Evolutionary conservation across 805 yeast species (phyloP).

Genomic region (Ogataea saltuana): DNA sequence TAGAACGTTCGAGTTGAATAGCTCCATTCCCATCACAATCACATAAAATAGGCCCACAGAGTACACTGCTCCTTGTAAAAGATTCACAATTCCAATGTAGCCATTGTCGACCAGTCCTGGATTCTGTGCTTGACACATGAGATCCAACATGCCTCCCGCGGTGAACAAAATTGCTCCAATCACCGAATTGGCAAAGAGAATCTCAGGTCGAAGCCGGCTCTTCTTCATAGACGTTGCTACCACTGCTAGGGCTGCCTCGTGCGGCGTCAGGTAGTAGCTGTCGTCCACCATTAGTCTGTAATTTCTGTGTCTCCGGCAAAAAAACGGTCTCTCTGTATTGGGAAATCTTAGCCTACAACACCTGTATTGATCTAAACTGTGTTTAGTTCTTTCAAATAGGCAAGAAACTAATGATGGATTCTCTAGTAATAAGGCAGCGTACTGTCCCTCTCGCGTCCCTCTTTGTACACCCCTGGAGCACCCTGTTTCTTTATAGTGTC

Average conservation of each 20-base stretch:
- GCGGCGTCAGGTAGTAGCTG: constrained; percentile 64
- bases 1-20: constrained; percentile 72
- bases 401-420: no score
- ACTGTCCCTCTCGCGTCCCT: background rate
- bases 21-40: constrained; percentile 71
- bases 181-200: constrained; percentile 61
- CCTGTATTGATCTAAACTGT: constrained; percentile 1
- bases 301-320: background rate
- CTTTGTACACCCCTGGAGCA: background rate
- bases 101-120: constrained; percentile 40
- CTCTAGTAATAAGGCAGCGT: no score
- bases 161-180: constrained; percentile 71
- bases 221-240: constrained; percentile 87
- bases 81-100: constrained; percentile 53
- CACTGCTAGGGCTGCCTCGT: constrained; percentile 80
- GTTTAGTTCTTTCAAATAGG: no score
- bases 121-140: constrained; percentile 53
- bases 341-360: constrained; percentile 8
- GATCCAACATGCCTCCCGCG: constrained; percentile 71
- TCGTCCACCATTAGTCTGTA: constrained; percentile 41
- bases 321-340: no score
- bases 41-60: constrained; percentile 77
- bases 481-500: constrained; percentile 1
- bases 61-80: constrained; percentile 62
- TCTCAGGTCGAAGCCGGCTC: constrained; percentile 61